Base-by-base conservation (phyloP, 305 asterid species). In the Petunia hybrid region DNA sequence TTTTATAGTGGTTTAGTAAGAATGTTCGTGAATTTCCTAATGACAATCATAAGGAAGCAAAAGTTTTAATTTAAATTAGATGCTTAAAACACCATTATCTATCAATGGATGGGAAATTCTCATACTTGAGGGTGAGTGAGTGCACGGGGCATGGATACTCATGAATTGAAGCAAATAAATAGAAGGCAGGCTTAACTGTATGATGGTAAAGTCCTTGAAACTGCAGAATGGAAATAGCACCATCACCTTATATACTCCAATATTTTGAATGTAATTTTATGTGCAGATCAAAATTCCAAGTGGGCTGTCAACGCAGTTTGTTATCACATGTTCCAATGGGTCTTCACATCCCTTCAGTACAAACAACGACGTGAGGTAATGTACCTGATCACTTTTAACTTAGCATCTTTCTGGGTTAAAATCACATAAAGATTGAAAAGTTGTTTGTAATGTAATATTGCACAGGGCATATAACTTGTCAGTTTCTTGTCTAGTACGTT, bases 231-330 rank as follows among this genome's bases (percentile, higher is more conserved):
- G 40, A 67, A 66, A 48, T 65, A 66, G 65, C 51, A 4, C 16
- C 6, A 55, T 64, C 59, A 66, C 51, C 43, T 70, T 57, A 82
- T 67, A 5, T 80, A 12, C 67, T 71, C 80, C 22, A 36, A 51
- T 84, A 83, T 80, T 74, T 74, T 74, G 38, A 74, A 36, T 74
- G 78, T 53, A 53, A 53, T 36, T 36, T 46, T 53, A 13, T 74
- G 64, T 86, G 79, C 94, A 95, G 99, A 90, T 95, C 86, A 92
- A 91, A 91, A 93, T 94, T 81, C 98, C 98, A 22, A 88, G 89
- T 79, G 98, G 98, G 43, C 87, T 89, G 73, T 92, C 97, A 5
- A 40, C 94, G 16, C 98, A 95, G 83, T 94, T 95, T 85, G 97
- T 95, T 83, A 84, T 95, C 85, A 88, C 90, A 68, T 85, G 94